phyloP scores from a whole-genome alignment of 2,329 filamentous ascomycete genomes.

The Apiospora aurea region DNA sequence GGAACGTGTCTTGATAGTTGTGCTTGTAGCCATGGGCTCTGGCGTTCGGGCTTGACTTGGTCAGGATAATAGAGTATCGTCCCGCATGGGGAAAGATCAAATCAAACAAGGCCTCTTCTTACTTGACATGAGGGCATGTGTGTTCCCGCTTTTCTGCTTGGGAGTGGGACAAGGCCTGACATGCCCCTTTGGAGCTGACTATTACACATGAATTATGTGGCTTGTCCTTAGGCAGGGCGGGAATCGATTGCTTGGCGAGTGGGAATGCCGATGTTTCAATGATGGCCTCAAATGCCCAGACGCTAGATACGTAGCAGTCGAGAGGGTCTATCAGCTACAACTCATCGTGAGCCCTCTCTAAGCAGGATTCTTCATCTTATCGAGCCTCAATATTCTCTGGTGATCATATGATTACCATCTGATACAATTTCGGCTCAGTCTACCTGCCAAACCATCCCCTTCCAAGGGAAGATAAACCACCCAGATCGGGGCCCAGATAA shows the following conservation, averaged over 20 bases:
- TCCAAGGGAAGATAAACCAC: no score
- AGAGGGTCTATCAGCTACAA: background rate
- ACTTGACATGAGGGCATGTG: background rate
- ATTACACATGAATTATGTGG: background rate
- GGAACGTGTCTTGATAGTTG: conserved; percentile 11
- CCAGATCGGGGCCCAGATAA: no score
- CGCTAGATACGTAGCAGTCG: background rate
- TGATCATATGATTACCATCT: no score
- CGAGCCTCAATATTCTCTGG: background rate
- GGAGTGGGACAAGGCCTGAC: background rate
- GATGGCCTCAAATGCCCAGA: background rate
- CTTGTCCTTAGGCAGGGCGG: background rate
- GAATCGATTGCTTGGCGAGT: background rate
- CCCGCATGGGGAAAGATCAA: background rate
- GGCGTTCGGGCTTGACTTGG: conserved; percentile 6
- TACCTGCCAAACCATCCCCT: no score
- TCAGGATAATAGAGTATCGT: conserved; percentile 16
- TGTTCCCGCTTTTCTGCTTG: background rate
- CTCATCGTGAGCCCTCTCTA: background rate
- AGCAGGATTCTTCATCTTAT: background rate
- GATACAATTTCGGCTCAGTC: no score
- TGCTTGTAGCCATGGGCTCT: conserved; percentile 10
- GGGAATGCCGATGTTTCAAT: background rate
- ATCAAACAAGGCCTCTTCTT: background rate
- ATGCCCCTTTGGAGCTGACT: background rate